Percentiles rank a stretch among this genome's conserved stretches.
Evolutionary conservation across 768 basidiomycete genomes (phyloP).

Genomic region (Rhodosporidiobolus odoratus): DNA sequence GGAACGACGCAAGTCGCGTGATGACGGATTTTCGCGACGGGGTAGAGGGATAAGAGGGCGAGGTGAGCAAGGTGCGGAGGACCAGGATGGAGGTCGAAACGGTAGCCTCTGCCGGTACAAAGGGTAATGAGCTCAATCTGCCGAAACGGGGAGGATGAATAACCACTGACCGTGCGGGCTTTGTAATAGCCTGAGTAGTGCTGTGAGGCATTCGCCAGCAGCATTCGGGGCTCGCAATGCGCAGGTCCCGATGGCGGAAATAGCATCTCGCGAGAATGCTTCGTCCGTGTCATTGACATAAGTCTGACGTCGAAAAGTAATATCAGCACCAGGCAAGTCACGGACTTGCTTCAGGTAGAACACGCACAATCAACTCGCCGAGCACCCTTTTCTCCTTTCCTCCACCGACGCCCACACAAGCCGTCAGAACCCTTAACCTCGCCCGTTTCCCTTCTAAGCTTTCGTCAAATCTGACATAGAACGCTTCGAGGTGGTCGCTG

Average conservation of each 20-base stretch:
- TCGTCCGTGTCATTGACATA: slow-evolving; percentile 76
- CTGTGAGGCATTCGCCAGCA: slow-evolving; percentile 64
- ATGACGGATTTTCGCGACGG: slow-evolving; percentile 20
- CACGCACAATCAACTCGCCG: slow-evolving; percentile 74
- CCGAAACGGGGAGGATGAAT: too few species aligned
- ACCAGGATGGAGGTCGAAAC: slow-evolving; percentile 35
- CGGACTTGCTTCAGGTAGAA: neutral
- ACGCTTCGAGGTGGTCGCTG: slow-evolving; percentile 58
- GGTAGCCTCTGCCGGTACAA: neutral
- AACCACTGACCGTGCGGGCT: slow-evolving; percentile 21
- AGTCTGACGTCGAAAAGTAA: too few species aligned
- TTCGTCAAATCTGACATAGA: slow-evolving; percentile 65
- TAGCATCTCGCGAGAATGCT: slow-evolving; percentile 62
- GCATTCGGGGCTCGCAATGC: slow-evolving; percentile 65
- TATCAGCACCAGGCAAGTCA: neutral
- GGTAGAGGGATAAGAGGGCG: neutral
- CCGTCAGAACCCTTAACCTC: slow-evolving; percentile 70
- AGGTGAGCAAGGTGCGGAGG: slow-evolving; percentile 26
- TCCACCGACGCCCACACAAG: slow-evolving; percentile 57
- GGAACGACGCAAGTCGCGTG: slow-evolving; percentile 20
- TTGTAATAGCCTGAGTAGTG: slow-evolving; percentile 49
- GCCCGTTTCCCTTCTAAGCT: slow-evolving; percentile 60
- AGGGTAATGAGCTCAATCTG: accelerated
- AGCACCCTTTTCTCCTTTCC: slow-evolving; percentile 69
- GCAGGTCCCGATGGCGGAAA: slow-evolving; percentile 71